Evolutionary conservation across 352 stramenopile species (phyloP).

Genomic region (Pythium brachiatum): DNA sequence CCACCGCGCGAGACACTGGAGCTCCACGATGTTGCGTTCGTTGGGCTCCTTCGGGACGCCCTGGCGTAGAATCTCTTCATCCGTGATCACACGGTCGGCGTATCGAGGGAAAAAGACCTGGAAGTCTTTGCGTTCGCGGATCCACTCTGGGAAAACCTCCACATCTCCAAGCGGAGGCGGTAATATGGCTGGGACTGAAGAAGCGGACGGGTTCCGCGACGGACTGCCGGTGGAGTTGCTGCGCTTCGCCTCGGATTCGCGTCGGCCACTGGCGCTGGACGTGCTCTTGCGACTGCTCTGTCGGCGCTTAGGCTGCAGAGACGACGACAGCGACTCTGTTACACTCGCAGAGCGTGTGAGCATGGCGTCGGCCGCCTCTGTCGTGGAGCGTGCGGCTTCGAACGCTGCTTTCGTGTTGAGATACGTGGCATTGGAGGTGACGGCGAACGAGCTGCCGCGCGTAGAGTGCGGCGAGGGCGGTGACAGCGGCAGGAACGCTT

Average conservation of each 20-base stretch:
- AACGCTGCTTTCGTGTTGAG: constrained; percentile 45
- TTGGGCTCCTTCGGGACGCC: constrained; percentile 58
- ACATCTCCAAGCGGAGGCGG: constrained; percentile 17
- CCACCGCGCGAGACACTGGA: constrained; percentile 70
- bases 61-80: constrained; percentile 66
- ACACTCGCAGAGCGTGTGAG: constrained; percentile 35
- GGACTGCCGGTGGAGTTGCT: background rate
- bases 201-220: background rate
- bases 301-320: background rate
- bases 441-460: constrained; percentile 5
- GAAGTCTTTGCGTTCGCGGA: constrained; percentile 77
- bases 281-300: constrained; percentile 11
- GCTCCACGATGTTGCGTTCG: constrained; percentile 68
- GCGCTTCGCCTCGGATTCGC: background rate
- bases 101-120: constrained; percentile 71
- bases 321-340: background rate
- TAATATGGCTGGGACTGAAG: background rate
- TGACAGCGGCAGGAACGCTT: constrained; percentile 18
- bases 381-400: constrained; percentile 42
- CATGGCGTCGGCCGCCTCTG: constrained; percentile 42
- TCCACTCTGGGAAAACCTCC: constrained; percentile 56
- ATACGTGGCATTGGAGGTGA: constrained; percentile 32
- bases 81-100: constrained; percentile 52
- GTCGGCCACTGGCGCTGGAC: constrained; percentile 3
- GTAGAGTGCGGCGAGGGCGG: constrained; percentile 2